phyloP scores from a whole-genome alignment of 495 filamentous ascomycete species.

The Platismatia glauca region DNA sequence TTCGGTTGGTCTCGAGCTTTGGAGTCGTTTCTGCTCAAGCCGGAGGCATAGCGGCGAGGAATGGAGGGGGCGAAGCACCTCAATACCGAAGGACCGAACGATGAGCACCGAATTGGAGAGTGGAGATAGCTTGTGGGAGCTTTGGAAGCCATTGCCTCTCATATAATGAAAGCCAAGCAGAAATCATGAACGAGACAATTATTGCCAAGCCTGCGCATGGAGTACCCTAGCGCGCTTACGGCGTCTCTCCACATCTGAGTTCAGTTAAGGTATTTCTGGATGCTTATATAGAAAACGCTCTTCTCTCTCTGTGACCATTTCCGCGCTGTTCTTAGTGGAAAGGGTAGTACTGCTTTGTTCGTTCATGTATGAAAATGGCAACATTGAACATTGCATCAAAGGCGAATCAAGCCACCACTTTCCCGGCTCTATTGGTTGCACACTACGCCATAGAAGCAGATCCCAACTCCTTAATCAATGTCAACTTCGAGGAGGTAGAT shows the following conservation, averaged over 20 bases:
- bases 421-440: slow-evolving; percentile 43
- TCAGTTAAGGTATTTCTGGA: too few relatives aligned
- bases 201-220: not conserved
- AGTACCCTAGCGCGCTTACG: not conserved
- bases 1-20: slow-evolving; percentile 44
- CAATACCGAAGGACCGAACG: not conserved
- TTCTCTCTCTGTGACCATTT: not conserved
- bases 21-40: slow-evolving; percentile 26
- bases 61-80: slow-evolving; percentile 5
- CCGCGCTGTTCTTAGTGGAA: not conserved
- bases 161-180: not conserved
- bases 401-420: slow-evolving; percentile 46
- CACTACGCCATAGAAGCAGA: slow-evolving; percentile 42
- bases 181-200: not conserved
- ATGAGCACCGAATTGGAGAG: not conserved
- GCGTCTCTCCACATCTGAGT: too few relatives aligned
- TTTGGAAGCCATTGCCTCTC: slow-evolving; percentile 1
- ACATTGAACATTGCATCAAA: slow-evolving; percentile 50
- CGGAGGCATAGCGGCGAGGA: slow-evolving; percentile 24
- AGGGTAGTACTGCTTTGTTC: too few relatives aligned
- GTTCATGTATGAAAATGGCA: slow-evolving; percentile 2
- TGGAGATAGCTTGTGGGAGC: not conserved
- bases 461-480: slow-evolving; percentile 36
- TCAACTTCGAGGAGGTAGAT: slow-evolving; percentile 42
- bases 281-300: not conserved